Evolutionary conservation across 2,329 filamentous ascomycete genomes (phyloP), one percentile per base, ranked within the genome.

Genomic region (Pestalotiopsis sp.): DNA sequence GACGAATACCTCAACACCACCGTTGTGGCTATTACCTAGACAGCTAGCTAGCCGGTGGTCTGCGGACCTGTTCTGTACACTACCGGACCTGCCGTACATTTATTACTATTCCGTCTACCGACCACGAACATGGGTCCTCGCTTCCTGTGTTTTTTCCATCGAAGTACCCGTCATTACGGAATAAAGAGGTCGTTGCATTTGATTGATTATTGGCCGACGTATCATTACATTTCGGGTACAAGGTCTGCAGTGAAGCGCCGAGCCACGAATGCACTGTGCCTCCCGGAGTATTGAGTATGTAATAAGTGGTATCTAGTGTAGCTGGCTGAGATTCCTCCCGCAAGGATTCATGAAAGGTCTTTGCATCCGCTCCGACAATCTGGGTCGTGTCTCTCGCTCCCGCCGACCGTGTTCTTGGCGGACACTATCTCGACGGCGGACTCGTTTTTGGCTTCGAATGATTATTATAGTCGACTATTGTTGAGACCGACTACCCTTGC

Each of bases 211-310:
- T 36, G 25, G 17, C 25, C 38, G n/a, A 20, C 31, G 20, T 36
- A 36, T 61, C n/a, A 20, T 36, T 31, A 38, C 31, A 61, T 61
- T 36, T 61, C 59, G 59, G 59, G 9, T 61, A 61, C 59, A 61
- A 36, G 59, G 59, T 61, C 45, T 61, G 59, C 31, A 25, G 31
- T 39, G 59, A 61, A 61, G 59, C 59, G 59, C 59, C 31, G 31
- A 61, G 27, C 25, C 25, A 38, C 59, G 17, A 20, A 61, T 36
- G 31, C 25, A 36, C 36, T 14, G 57, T 31, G 27, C 57, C 17
- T 39, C 17, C 25, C 17, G 20, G 31, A 36, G 25, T 38, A 60
- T 36, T 20, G 14, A 27, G 23, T 13, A 23, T 31, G 13, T 31
- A 13, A 23, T 27, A 59, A n/a, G 14, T 20, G 45, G 14, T 20